phyloP scores from a whole-genome alignment of 345 rosid species.

The Gossypium arboreum region DNA sequence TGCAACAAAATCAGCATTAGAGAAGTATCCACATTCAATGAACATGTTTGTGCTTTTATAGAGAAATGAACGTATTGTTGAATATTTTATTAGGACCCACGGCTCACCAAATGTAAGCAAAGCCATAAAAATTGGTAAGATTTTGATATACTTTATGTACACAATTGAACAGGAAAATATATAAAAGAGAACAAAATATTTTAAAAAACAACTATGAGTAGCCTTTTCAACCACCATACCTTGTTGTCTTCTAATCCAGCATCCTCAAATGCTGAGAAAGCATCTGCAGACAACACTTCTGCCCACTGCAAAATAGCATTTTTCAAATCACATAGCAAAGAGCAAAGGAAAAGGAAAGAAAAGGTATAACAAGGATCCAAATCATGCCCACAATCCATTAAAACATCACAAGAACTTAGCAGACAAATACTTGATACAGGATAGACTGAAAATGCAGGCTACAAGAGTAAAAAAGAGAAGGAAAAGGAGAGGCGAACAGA shows the following conservation, averaged over 20 bases:
- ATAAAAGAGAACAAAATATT: neutral
- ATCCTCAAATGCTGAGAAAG: constrained; percentile 96
- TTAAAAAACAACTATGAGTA: constrained; percentile 8
- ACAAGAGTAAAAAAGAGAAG: neutral
- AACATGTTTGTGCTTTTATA: neutral
- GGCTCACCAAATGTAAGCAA: neutral
- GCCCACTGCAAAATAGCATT: constrained; percentile 72
- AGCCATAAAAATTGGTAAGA: neutral
- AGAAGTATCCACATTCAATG: neutral
- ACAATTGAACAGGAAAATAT: neutral
- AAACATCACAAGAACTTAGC: neutral
- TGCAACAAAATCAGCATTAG: neutral
- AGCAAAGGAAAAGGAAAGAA: neutral
- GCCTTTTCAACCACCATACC: constrained; percentile 41
- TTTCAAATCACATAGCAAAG: constrained; percentile 22
- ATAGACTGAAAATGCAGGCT: neutral
- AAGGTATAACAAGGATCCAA: constrained; percentile 4
- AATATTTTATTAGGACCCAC: neutral
- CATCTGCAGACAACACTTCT: constrained; percentile 92
- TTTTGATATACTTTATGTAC: neutral
- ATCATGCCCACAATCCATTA: neutral
- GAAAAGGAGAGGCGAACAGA: neutral
- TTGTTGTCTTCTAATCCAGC: constrained; percentile 69
- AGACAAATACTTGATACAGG: neutral
- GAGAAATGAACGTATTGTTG: too few relatives aligned